Evolutionary conservation across 2,329 filamentous ascomycete genomes (phyloP), one percentile per base, ranked within the genome.

Genomic region (Stagonosporopsis cucurbitacearum): DNA sequence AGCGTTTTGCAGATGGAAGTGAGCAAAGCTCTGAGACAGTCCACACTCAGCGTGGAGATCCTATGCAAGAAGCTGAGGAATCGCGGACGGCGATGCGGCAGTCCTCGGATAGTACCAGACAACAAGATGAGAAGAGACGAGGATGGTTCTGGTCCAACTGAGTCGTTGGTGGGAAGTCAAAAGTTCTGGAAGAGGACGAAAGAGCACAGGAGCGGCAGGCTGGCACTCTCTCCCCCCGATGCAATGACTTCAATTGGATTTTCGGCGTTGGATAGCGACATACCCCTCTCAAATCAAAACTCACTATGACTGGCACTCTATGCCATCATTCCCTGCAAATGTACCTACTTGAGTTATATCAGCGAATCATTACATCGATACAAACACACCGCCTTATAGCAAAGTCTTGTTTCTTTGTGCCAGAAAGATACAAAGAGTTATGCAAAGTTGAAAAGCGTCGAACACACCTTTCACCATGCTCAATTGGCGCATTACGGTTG

Each of bases 1-100:
- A 82, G 64, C 78, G 82, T 2, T 88, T 86, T 63, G 76, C 82
- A 1, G 84, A 88, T 73, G 86, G 86, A 0, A 77, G 80, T 3
- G 85, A 87, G 65, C 84, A 87, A 67, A 83, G 73, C 30, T 80
- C 82, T 8, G 83, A 86, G 62, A 84, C 81, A 7, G 73, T 82
- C 3, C 81, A 86, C 32, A 81, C 77, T 0, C 64, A 71, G 36
- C 66, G 64, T 9, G 68, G 67, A 13, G 66, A 74, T 15, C 63
- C 67, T 22, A 44, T 32, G 2, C 43, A 40, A 9, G n/a, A 44
- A 6, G 32, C 6, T 3, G 43, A 32, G 17, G 56, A 63, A 17
- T 37, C 57, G 1, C 62, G 66, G 62, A 59, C 52, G 32, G 36
- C 53, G 5, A 37, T 59, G 23, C 56, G 60, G 25, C 52, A 57